Conservation (phyloP, 169 alveolate species). For the Eimeria necatrix region DNA sequence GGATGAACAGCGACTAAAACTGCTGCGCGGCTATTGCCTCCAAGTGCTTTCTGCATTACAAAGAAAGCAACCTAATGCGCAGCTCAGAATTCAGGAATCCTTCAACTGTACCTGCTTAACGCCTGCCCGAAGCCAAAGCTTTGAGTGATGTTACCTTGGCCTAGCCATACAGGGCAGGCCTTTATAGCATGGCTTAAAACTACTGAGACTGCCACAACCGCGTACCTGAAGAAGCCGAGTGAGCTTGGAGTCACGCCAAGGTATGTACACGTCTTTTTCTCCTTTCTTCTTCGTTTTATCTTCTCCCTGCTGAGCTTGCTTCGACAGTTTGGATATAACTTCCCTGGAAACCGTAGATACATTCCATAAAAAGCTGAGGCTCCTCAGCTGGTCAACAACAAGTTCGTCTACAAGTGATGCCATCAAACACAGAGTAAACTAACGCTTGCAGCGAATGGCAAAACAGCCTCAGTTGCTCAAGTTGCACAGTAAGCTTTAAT, state of each 20-base stretch:
- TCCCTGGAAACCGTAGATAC: conserved; percentile 82
- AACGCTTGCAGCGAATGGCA: neutral
- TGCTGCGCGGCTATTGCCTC: conserved; percentile 89
- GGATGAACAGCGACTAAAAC: conserved; percentile 89
- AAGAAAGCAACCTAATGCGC: neutral
- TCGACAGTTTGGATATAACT: conserved; percentile 87
- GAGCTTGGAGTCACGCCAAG: conserved; percentile 90
- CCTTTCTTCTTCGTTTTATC: conserved; percentile 82
- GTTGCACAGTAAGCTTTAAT: neutral
- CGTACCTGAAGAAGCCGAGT: conserved; percentile 87
- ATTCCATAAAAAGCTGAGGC: no score
- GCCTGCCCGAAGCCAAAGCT: no score
- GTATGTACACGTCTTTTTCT: conserved; percentile 86
- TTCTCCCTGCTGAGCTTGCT: conserved; percentile 87
- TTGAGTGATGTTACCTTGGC: no score
- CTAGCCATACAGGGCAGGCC: no score
- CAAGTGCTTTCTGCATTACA: conserved; percentile 81
- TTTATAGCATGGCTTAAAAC: no score
- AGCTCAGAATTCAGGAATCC: neutral
- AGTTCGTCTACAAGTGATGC: no score
- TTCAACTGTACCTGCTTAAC: neutral
- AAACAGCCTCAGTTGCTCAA: no score
- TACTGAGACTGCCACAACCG: neutral
- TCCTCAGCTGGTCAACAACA: neutral
- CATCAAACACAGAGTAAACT: neutral